These are phyloP conservation scores for Coriolopsis trogii DNA, from an alignment of 1,284 basidiomycete genomes.

Conservation along the genomic window DNA sequence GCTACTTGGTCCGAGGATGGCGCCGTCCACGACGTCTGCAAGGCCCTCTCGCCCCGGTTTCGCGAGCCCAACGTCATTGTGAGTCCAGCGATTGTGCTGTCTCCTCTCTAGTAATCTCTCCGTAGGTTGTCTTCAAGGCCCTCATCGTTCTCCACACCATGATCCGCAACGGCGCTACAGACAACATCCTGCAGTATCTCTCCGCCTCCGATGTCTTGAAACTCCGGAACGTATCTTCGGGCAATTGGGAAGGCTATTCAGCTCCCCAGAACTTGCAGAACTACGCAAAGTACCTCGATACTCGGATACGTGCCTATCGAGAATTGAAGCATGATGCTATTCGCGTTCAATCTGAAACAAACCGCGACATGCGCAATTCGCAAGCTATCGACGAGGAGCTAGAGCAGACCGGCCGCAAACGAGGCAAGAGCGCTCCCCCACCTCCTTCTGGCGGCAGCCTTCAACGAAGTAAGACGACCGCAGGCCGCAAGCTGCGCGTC, in stretches of 20 bases:
- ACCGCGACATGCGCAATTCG: slow-evolving; percentile 78
- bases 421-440: slow-evolving; percentile 15
- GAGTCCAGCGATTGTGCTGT: slow-evolving; percentile 35
- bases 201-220: slow-evolving; percentile 80
- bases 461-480: slow-evolving; percentile 75
- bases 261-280: slow-evolving; percentile 85
- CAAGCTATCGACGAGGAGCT: slow-evolving; percentile 59
- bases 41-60: slow-evolving; percentile 81
- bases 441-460: slow-evolving; percentile 31
- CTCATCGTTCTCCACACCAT: slow-evolving; percentile 94
- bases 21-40: slow-evolving; percentile 89
- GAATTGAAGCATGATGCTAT: slow-evolving; percentile 95
- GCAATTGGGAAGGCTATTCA: slow-evolving; percentile 85
- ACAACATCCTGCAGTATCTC: slow-evolving; percentile 86
- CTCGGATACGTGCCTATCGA: slow-evolving; percentile 86
- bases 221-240: slow-evolving; percentile 75
- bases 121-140: slow-evolving; percentile 93
- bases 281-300: slow-evolving; percentile 91
- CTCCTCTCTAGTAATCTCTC: slow-evolving; percentile 5
- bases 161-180: slow-evolving; percentile 92
- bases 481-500: slow-evolving; percentile 81
- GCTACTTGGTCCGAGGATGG: slow-evolving; percentile 94
- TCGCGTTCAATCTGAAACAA: slow-evolving; percentile 86
- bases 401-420: slow-evolving; percentile 30
- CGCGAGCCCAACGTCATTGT: slow-evolving; percentile 91